Evolutionary conservation across 257 asterid genomes (phyloP), one percentile per base, ranked within the genome.

Genomic region (Solanum gracilifrons): DNA sequence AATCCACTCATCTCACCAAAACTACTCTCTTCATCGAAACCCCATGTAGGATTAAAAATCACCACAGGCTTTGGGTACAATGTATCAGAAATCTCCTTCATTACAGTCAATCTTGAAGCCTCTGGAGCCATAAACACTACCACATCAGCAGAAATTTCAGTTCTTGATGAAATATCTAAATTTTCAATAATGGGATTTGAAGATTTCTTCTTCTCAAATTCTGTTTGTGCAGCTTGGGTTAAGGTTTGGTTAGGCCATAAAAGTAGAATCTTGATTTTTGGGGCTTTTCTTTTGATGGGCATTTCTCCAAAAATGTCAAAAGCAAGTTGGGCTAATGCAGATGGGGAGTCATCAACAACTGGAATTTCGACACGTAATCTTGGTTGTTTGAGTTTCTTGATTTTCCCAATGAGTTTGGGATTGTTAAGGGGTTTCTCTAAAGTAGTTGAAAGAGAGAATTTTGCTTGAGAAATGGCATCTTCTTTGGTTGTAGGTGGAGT

Each of bases 401-500:
- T 76, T 90, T 93, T 95, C 25, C 95, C 96, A 29, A 98, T 87
- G 60, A 94, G 95, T 85, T 90, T 97, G 10, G 97, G 96, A 88
- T 92, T 94, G 97, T 94, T 94, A 86, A 95, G 96, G 69, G 97
- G 98, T 89, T 94, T 95, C 84, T 91, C 95, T 66, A 96, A 89
- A 82, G 96, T 87, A 90, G 95, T 91, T 12, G 88, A 93, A 58
- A 96, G 95, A 21, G 97, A 90, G 66, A 92, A 89, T 93, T 93
- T 96, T 83, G 97, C 98, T 93, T 96, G 98, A 60, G 93, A 91
- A 87, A 95, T 91, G 72, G 98, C 98, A 92, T 94, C 99, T 86
- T 94, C 98, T 88, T 90, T 96, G 11, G 95, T 90, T 82, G 92
- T 75, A 35, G 98, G 98, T 69, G 99, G 98, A 48, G 89, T 92